Evolutionary conservation across 257 asterid species (phyloP), one percentile per base, ranked within the genome.

Genomic region (Osmanthus fragrans): DNA sequence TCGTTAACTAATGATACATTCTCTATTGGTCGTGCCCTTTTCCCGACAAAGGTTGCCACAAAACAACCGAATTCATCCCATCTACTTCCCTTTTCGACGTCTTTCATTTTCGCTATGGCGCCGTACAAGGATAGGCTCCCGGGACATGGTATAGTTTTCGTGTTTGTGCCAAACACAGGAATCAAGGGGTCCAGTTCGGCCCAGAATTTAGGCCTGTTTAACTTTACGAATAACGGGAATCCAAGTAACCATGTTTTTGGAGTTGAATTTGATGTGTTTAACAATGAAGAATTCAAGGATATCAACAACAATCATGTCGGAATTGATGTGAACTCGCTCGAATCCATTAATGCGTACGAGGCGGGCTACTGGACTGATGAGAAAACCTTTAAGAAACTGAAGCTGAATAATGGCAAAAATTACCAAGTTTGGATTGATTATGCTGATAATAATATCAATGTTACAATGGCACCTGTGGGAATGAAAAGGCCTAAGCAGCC

Each of bases 81-180:
- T 34, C 83, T 86, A 18, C 84, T 88, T 15, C 90, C 96, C 13
- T 91, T 92, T 70, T 89, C 89, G 4, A 83, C 97, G 3, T 93
- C 97, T 23, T 93, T 93, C 85, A 87, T 93, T 4, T 91, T 93
- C 85, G 85, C 97, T 42, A 93, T 93, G 97, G 96, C 92, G 19
- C 97, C 97, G 1, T 82, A 71, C 84, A 63, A 34, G 68, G 85
- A 83, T 63, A 71, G 73, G 72, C 83, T 82, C 0, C 92, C 90
- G 27, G 97, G 97, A 0, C 94, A 90, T 84, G 97, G 97, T 63
- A 72, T 93, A 36, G 92, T 93, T 67, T 91, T 93, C 89, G 77
- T 89, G 72, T 91, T 93, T 76, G 84, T 81, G 3, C 97, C 97
- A 2, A 68, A 29, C 2, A 67, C 60, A 33, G 96, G 94, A 6